A percentile compares a stretch with the other conserved stretches of the same genome.
These are phyloP conservation scores for Tylopilus orsonianus DNA, from an alignment of 1,284 basidiomycete genomes.

Conservation along the genomic window DNA sequence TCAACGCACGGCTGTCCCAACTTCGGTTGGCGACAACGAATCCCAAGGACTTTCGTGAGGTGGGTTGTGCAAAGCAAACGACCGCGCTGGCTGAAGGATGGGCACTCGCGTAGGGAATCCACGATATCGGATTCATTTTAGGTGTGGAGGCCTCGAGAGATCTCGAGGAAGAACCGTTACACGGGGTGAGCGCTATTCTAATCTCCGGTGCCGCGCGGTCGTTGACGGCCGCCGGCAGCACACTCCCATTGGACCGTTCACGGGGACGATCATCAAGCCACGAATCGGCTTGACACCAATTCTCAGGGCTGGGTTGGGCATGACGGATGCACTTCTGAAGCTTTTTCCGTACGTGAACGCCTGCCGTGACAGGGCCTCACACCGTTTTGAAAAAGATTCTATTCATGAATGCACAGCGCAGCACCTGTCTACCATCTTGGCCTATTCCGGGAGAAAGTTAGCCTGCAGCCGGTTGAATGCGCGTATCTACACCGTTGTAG, in stretches of 20 bases:
- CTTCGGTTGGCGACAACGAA: slow-evolving; percentile 62
- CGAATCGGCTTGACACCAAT: slow-evolving; percentile 88
- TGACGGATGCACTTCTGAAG: slow-evolving; percentile 83
- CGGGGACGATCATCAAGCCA: slow-evolving; percentile 64
- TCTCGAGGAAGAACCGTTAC: slow-evolving; percentile 58
- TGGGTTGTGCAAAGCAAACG: slow-evolving; percentile 31
- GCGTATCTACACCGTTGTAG: slow-evolving; percentile 26
- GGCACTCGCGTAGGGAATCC: slow-evolving; percentile 48
- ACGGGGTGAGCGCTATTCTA: slow-evolving; percentile 49
- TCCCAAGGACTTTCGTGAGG: slow-evolving; percentile 79
- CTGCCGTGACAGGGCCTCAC: slow-evolving; percentile 2
- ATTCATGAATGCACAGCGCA: slow-evolving; percentile 38
- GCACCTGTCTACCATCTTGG: slow-evolving; percentile 92
- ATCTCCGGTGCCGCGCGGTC: neutral
- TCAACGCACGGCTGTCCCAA: slow-evolving; percentile 70
- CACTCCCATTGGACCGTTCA: slow-evolving; percentile 69
- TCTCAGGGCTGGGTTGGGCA: slow-evolving; percentile 90
- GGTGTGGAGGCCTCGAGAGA: slow-evolving; percentile 74
- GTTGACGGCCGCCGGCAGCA: slow-evolving; percentile 37
- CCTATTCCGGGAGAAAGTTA: slow-evolving; percentile 86
- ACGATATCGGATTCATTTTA: slow-evolving; percentile 69
- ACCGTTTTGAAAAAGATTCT: neutral
- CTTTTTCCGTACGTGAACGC: slow-evolving; percentile 68
- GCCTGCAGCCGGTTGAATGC: slow-evolving; percentile 93
- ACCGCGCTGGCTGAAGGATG: slow-evolving; percentile 4